A percentile compares a stretch with the other conserved stretches of the same genome.
phyloP scores from a whole-genome alignment of 805 yeast genomes.

The Candida sanyiensis region DNA sequence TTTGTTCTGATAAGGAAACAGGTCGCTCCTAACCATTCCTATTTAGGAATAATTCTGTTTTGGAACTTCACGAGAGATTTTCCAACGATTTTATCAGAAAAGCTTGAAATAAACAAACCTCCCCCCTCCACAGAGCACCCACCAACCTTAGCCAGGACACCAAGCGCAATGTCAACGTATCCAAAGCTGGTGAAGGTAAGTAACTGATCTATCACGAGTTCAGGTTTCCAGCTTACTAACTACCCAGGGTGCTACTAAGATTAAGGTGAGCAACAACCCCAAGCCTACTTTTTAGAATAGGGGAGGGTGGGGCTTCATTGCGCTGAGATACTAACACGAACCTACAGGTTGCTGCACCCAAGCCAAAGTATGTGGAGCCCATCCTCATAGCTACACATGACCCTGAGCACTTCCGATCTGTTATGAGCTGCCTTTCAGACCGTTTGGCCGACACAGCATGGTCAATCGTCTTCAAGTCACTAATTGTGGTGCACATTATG shows the following conservation, averaged over 20 bases:
- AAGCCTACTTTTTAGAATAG: not conserved
- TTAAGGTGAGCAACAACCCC: constrained; percentile 34
- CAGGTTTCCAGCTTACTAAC: too few species aligned
- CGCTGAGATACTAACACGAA: constrained; percentile 4
- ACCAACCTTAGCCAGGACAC: too few species aligned
- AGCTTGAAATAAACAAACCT: too few species aligned
- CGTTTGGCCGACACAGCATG: constrained; percentile 79
- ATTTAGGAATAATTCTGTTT: too few species aligned
- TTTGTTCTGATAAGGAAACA: too few species aligned
- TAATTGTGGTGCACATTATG: constrained; percentile 84
- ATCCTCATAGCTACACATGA: constrained; percentile 49
- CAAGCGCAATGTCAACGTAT: constrained; percentile 64
- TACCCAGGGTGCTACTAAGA: constrained; percentile 68
- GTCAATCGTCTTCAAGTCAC: constrained; percentile 84
- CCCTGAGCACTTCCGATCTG: constrained; percentile 49
- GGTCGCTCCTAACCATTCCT: too few species aligned
- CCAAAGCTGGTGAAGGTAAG: constrained; percentile 66
- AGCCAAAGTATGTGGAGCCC: constrained; percentile 93
- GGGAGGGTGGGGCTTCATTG: not conserved
- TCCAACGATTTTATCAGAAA: too few species aligned
- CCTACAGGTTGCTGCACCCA: constrained; percentile 86
- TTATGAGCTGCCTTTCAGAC: constrained; percentile 56
- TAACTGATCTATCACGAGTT: too few species aligned
- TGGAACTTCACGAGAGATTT: too few species aligned
- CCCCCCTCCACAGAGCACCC: too few species aligned